Percentiles rank a stretch among this genome's conserved stretches.
These are phyloP conservation scores for Fusarium annulatum DNA, from an alignment of 2,329 filamentous ascomycete genomes.

Conservation along the genomic window DNA sequence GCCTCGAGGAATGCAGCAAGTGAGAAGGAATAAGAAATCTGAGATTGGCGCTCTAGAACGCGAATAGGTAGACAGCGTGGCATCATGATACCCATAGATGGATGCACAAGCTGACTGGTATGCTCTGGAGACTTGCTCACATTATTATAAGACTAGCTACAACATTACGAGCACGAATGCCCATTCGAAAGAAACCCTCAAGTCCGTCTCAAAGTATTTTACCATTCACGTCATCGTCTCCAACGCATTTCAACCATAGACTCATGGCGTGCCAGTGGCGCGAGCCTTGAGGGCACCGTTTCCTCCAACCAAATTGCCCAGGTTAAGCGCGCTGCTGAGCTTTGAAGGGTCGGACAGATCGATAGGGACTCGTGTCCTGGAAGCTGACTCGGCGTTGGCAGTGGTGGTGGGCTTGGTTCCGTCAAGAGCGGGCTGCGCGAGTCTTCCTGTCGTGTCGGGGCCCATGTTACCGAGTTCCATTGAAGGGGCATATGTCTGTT, in stretches of 20 bases:
- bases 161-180: constrained; percentile 31
- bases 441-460: constrained; percentile 24
- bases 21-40: constrained; percentile 35
- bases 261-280: constrained; percentile 28
- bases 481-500: constrained; percentile 23
- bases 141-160: constrained; percentile 38
- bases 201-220: constrained; percentile 8
- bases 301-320: constrained; percentile 54
- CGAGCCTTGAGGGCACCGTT: constrained; percentile 27
- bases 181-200: constrained; percentile 17
- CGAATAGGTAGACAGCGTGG: constrained; percentile 10
- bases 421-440: constrained; percentile 19
- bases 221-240: neutral
- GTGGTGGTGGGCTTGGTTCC: constrained; percentile 26
- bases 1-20: constrained; percentile 54
- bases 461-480: constrained; percentile 40
- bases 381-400: constrained; percentile 34
- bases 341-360: constrained; percentile 53
- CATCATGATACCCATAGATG: constrained; percentile 48
- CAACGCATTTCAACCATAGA: neutral
- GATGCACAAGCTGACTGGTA: constrained; percentile 16
- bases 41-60: constrained; percentile 21
- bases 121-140: constrained; percentile 36
- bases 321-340: constrained; percentile 56
- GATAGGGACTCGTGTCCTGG: constrained; percentile 41